Conservation (phyloP, 306 rosid genomes). For the Hippophae tibetana region DNA sequence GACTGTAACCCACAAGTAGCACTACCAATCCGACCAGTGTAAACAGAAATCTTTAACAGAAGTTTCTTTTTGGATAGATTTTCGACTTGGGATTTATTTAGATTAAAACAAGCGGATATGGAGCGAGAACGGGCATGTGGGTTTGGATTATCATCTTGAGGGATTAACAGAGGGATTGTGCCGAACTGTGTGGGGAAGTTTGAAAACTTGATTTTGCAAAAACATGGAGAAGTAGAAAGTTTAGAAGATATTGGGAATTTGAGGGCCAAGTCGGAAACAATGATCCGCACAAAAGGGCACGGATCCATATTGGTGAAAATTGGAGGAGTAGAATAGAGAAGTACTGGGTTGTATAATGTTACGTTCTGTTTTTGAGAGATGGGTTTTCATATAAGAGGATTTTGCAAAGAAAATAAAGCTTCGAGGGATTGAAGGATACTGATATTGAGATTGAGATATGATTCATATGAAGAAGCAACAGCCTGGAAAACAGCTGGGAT, state of each 20-base stretch:
- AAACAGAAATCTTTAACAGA: constrained; percentile 33
- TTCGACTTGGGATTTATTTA: constrained; percentile 44
- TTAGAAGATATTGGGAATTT: constrained; percentile 37
- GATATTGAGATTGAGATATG: no score
- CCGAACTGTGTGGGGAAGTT: constrained; percentile 31
- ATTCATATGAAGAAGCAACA: no score
- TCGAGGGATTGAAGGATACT: no score
- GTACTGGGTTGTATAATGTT: not conserved
- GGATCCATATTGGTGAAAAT: constrained; percentile 45
- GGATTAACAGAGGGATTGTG: constrained; percentile 28
- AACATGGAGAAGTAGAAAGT: constrained; percentile 46
- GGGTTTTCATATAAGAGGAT: not conserved
- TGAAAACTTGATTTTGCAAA: constrained; percentile 46
- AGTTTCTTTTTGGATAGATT: constrained; percentile 15
- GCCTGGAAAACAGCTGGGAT: no score
- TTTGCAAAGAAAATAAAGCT: not conserved
- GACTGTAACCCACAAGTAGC: constrained; percentile 28
- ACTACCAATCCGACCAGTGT: constrained; percentile 21
- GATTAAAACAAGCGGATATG: constrained; percentile 44
- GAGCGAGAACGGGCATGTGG: constrained; percentile 26
- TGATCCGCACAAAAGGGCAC: constrained; percentile 65
- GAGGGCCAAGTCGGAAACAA: constrained; percentile 58
- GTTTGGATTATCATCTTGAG: constrained; percentile 1
- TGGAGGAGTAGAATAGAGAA: not conserved
- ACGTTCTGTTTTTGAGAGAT: not conserved